Evolutionary conservation across 108 stramenopile species (phyloP), one percentile per base, ranked within the genome.

Genomic region (Cyclotella atomus): DNA sequence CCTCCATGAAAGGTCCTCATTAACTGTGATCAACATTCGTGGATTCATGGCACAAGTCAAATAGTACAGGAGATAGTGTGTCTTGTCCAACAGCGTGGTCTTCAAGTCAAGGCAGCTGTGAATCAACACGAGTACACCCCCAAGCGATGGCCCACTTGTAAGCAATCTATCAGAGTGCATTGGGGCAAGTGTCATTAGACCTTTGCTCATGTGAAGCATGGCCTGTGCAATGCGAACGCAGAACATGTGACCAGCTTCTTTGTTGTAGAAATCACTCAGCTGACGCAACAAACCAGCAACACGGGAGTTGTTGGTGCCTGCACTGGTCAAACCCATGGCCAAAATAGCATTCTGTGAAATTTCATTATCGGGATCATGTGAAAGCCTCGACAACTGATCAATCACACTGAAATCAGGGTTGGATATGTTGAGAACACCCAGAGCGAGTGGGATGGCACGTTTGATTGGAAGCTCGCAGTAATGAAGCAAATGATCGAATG

Each of bases 141-240:
- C 99, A 65, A 99, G 83, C 5, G 97, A 93, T 41, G 97, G 88
- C 30, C 86, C 85, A 55, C 76, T 85, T 68, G 96, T 76, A 38
- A 99, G 88, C 87, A 97, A 85, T 38, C 95, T 83, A 81, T 99
- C 99, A n/a, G 96, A 95, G 83, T 99, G 98, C 72, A 97, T 87
- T 0, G 99, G 99, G 72, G 87, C 89, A 32, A 99, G 66, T 25
- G 96, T 94, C 76, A 99, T 75, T 17, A 99, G 88, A 46, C 99
- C 99, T 86, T 99, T 99, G 27, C 98, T 98, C 92, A 97, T 95
- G 81, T 97, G 97, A 50, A 98, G 86, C 60, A 99, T 76, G 21
- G 98, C 99, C 77, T 99, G 99, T 19, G 99, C 97, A 57, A 99
- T 94, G 61, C 99, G 96, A 17, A 98, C 97, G 67, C 97, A 96